phyloP scores from a whole-genome alignment of 352 stramenopile genomes.

The Plasmopara muralis region DNA sequence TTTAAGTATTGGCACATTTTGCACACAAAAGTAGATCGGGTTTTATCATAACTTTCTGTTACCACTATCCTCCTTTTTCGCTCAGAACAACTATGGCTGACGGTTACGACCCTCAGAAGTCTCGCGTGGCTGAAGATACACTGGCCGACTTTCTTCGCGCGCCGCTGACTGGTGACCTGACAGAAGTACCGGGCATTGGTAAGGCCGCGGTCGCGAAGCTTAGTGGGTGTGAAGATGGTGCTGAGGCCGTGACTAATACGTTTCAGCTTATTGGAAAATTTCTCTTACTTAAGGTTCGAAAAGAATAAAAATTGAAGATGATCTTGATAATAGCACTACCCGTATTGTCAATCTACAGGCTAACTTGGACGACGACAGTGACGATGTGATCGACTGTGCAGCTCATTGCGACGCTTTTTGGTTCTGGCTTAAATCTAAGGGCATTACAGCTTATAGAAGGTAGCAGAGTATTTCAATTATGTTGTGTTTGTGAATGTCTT shows the following conservation, averaged over 20 bases:
- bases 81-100: conserved; percentile 39
- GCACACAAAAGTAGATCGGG: too few species aligned
- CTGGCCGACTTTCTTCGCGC: conserved; percentile 90
- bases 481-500: background rate
- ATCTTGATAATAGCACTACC: too few species aligned
- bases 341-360: conserved; percentile 15
- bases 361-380: conserved; percentile 84
- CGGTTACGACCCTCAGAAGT: conserved; percentile 90
- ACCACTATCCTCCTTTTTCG: too few species aligned
- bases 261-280: conserved; percentile 97
- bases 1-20: too few species aligned
- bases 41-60: too few species aligned
- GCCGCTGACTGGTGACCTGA: conserved; percentile 89
- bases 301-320: too few species aligned
- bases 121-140: conserved; percentile 86
- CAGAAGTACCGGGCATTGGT: conserved; percentile 93
- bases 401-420: conserved; percentile 96
- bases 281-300: conserved; percentile 71
- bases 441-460: conserved; percentile 92
- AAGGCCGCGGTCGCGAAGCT: conserved; percentile 86
- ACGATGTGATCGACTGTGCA: conserved; percentile 86
- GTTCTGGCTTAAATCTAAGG: conserved; percentile 94
- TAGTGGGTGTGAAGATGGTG: conserved; percentile 50
- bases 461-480: conserved; percentile 8
- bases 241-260: conserved; percentile 93